Conservation (phyloP, 192 early-diverging fungal genomes). For the Backusella australiensis region DNA sequence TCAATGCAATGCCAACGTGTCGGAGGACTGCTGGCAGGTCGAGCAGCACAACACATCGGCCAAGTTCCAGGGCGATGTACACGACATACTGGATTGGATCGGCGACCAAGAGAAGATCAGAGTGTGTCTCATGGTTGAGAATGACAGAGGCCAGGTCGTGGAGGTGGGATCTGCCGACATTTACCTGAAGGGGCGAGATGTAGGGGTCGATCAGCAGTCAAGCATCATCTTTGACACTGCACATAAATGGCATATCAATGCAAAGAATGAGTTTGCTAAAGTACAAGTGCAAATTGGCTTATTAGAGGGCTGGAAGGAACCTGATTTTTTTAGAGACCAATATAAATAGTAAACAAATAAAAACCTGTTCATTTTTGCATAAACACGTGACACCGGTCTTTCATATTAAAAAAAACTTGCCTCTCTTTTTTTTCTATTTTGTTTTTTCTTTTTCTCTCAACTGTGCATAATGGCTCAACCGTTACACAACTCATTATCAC, state of each 20-base stretch:
- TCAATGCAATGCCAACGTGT: not conserved
- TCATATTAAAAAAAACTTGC: not conserved
- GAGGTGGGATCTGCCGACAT: not conserved
- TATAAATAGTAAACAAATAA: not conserved
- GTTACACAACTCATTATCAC: constrained; percentile 9
- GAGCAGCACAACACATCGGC: not conserved
- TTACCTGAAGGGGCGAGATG: not conserved
- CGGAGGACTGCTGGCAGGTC: not conserved
- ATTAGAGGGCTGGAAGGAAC: constrained; percentile 12
- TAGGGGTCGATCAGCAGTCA: not conserved
- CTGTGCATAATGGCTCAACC: constrained; percentile 6
- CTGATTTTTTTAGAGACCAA: not conserved
- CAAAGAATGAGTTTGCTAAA: constrained; percentile 2
- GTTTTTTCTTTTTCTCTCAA: not conserved
- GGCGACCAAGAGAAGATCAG: not conserved
- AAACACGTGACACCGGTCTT: not conserved
- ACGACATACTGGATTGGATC: constrained; percentile 10
- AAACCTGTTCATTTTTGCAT: not conserved
- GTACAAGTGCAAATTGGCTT: constrained; percentile 2
- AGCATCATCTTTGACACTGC: constrained; percentile 1
- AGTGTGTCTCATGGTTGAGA: not conserved
- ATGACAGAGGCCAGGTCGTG: not conserved
- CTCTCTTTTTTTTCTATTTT: not conserved
- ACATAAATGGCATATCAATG: constrained; percentile 3
- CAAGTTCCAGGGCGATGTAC: not conserved